Evolutionary conservation across 768 basidiomycete genomes (phyloP).

Genomic region (Chlorophyllum brunneum): DNA sequence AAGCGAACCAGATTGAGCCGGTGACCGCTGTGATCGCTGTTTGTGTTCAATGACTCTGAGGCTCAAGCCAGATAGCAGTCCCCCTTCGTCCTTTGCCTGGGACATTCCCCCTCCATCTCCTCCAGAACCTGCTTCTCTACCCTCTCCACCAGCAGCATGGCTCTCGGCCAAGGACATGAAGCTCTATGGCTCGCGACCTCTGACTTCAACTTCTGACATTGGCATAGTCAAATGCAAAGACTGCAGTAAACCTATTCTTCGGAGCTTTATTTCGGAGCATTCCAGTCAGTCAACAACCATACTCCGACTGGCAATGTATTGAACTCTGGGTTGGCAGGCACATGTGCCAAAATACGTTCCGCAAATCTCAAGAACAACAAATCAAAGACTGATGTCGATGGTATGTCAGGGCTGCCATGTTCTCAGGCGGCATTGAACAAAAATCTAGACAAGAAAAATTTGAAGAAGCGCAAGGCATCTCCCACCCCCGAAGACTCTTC

Average conservation of each 20-base stretch:
- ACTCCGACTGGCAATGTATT: background rate
- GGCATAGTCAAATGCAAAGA: constrained; percentile 76
- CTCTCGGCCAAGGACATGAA: constrained; percentile 86
- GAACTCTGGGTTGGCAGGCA: constrained; percentile 37
- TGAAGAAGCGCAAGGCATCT: constrained; percentile 82
- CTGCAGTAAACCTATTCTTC: constrained; percentile 77
- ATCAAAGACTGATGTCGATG: constrained; percentile 49
- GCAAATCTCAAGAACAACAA: constrained; percentile 52
- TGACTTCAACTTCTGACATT: constrained; percentile 53
- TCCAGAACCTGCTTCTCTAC: constrained; percentile 38
- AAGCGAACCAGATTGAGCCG: no score
- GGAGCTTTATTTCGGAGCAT: constrained; percentile 74
- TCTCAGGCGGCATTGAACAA: background rate
- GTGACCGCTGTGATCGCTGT: no score
- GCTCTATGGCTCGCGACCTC: constrained; percentile 75
- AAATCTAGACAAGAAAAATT: constrained; percentile 38
- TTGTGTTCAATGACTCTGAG: constrained; percentile 45
- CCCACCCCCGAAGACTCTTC: constrained; percentile 60
- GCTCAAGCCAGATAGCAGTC: constrained; percentile 38
- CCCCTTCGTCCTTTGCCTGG: constrained; percentile 64
- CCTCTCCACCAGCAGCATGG: constrained; percentile 81
- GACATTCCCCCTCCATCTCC: constrained; percentile 38
- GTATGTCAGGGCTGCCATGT: constrained; percentile 20
- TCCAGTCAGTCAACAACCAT: constrained; percentile 40
- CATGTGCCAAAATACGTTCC: constrained; percentile 57